Percentiles rank a stretch among this genome's conserved stretches.
Conservation (phyloP, 2,329 filamentous ascomycete genomes). For the Neurospora sp. region DNA sequence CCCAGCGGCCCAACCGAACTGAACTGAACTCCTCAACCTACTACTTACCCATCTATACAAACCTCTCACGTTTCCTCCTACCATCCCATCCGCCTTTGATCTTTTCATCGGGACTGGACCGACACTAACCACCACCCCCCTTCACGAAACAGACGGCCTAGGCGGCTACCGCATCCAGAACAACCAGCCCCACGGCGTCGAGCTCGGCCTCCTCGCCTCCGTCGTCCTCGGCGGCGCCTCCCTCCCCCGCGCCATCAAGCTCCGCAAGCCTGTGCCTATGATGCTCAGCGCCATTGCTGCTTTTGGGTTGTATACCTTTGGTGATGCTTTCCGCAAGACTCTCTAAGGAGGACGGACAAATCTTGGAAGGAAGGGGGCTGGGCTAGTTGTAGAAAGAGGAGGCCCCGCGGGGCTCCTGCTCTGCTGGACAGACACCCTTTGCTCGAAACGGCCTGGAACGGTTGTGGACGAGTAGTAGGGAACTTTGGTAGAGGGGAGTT, state of each 20-base stretch:
- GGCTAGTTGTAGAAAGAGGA: not conserved
- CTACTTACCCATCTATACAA: not conserved
- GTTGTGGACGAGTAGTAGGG: too few relatives aligned
- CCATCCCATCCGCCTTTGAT: not conserved
- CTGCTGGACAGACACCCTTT: too few relatives aligned
- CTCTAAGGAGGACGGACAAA: slow-evolving; percentile 19
- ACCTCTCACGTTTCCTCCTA: not conserved
- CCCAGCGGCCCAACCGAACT: not conserved
- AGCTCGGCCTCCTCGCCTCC: slow-evolving; percentile 81
- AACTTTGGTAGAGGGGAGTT: not conserved
- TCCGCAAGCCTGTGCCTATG: slow-evolving; percentile 74
- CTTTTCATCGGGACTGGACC: too few relatives aligned
- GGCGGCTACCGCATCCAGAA: slow-evolving; percentile 74
- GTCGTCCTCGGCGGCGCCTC: slow-evolving; percentile 74
- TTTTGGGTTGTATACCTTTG: slow-evolving; percentile 73
- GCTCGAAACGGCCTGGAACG: too few relatives aligned
- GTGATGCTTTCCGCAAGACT: slow-evolving; percentile 49
- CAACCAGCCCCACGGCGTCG: slow-evolving; percentile 69
- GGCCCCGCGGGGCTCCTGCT: not conserved
- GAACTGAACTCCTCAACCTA: not conserved
- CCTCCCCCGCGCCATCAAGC: slow-evolving; percentile 76
- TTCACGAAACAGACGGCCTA: slow-evolving; percentile 50
- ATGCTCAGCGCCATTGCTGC: slow-evolving; percentile 69
- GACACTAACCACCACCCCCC: too few relatives aligned
- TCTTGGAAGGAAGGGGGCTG: not conserved